These are phyloP conservation scores for Globisporangium middletonii DNA, from an alignment of 352 stramenopile species.

Conservation along the genomic window DNA sequence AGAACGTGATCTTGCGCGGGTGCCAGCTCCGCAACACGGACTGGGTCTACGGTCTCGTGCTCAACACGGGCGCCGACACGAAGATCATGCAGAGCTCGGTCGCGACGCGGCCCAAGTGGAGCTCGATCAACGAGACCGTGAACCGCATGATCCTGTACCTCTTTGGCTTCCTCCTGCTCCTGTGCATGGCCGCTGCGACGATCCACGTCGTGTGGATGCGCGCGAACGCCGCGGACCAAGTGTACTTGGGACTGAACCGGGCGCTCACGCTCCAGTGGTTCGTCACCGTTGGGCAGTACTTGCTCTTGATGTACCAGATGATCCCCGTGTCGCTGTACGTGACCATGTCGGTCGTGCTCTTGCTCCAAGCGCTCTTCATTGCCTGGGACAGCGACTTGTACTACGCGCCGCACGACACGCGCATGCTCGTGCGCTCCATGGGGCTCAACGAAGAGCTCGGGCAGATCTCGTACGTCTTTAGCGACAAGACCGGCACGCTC, in stretches of 20 bases:
- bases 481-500: conserved; percentile 98
- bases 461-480: conserved; percentile 98
- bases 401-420: background rate
- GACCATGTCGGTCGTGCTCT: conserved; percentile 83
- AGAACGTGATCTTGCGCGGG: conserved; percentile 86
- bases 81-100: conserved; percentile 83
- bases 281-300: conserved; percentile 7
- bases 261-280: conserved; percentile 18
- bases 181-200: conserved; percentile 21
- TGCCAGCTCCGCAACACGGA: conserved; percentile 87
- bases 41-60: conserved; percentile 82
- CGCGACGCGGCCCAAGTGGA: conserved; percentile 63
- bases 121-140: conserved; percentile 74
- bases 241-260: conserved; percentile 53
- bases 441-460: conserved; percentile 93
- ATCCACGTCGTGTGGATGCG: conserved; percentile 39
- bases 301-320: conserved; percentile 92
- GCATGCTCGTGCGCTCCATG: conserved; percentile 18
- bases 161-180: conserved; percentile 40
- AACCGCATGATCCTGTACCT: conserved; percentile 81
- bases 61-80: conserved; percentile 84
- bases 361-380: conserved; percentile 1
- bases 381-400: background rate
- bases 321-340: conserved; percentile 94
- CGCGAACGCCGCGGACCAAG: conserved; percentile 65